Evolutionary conservation across 306 rosid species (phyloP), one percentile per base, ranked within the genome.

Genomic region (Cyclanthera cordifolia): DNA sequence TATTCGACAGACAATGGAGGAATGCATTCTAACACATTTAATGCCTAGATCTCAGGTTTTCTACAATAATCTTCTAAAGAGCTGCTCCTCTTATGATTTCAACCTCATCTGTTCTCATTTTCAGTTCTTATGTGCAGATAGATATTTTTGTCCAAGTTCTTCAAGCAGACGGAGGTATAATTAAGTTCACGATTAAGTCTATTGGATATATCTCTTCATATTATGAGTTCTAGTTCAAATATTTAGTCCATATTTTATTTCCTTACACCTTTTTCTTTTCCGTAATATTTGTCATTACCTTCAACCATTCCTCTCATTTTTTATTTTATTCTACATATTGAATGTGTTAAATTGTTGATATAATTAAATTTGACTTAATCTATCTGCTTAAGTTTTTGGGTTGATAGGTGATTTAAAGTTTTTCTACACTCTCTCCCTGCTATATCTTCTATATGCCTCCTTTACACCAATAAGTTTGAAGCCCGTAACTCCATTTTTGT

Each of bases 21-120:
- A 82, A 49, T 76, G 87, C 80, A 91, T 91, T 68, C 43, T 89
- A 83, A 91, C 95, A 25, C 85, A 89, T 80, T 76, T 89, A 73
- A 82, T 91, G 90, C 97, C 97, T 69, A 90, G 84, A 47, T 87
- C 96, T 76, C 96, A 89, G 97, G 97, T 91, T 82, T 34, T 32
- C 20, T 70, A 54, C 52, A 17, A 25, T 24, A 74, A 37, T 79
- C 27, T 77, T 32, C n/a, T n/a, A n/a, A 39, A 23, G 50, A 72
- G 71, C 75, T 61, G 80, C 54, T 75, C 28, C 5, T 5, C 72
- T 76, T 28, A 63, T 69, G 52, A 24, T 20, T 34, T 30, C 41
- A 55, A 15, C 49, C 45, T 77, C 13, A 41, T 72, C 60, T 53
- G 47, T 76, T 70, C 27, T 76, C 50, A 78, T 65, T 65, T 55